Conservation (phyloP, 2,329 filamentous ascomycete species). For the Allantophomopsis cytisporea region DNA sequence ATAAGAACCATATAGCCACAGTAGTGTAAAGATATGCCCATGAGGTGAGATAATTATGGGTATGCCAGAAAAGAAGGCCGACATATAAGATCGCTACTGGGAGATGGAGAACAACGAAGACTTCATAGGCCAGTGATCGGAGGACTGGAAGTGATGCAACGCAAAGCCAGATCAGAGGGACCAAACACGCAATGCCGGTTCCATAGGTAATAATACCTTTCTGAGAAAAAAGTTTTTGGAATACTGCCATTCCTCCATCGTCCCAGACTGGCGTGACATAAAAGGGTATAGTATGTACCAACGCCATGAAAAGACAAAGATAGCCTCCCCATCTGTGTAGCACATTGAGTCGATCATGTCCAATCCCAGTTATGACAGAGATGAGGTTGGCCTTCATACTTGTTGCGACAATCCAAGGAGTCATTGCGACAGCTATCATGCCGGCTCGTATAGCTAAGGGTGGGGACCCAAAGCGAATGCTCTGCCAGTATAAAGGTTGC, state of each 20-base stretch:
- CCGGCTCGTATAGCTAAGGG: slow-evolving; percentile 77
- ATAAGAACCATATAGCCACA: slow-evolving; percentile 62
- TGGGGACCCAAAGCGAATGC: slow-evolving; percentile 76
- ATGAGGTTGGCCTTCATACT: slow-evolving; percentile 87
- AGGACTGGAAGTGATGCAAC: slow-evolving; percentile 72
- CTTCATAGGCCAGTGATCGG: slow-evolving; percentile 67
- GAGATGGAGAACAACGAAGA: slow-evolving; percentile 72
- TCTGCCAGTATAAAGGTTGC: slow-evolving; percentile 80
- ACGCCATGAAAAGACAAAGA: slow-evolving; percentile 66
- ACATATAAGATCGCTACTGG: slow-evolving; percentile 72
- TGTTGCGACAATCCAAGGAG: slow-evolving; percentile 83
- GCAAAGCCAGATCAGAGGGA: slow-evolving; percentile 72
- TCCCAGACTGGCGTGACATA: slow-evolving; percentile 83
- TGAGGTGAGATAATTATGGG: slow-evolving; percentile 78
- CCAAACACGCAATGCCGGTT: slow-evolving; percentile 69
- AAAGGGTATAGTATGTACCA: slow-evolving; percentile 80
- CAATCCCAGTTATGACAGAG: slow-evolving; percentile 74
- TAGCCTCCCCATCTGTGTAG: slow-evolving; percentile 89
- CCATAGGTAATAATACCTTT: slow-evolving; percentile 65
- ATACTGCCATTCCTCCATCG: slow-evolving; percentile 58
- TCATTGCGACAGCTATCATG: slow-evolving; percentile 84
- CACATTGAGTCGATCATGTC: slow-evolving; percentile 83
- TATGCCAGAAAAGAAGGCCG: slow-evolving; percentile 88
- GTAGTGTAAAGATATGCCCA: slow-evolving; percentile 84
- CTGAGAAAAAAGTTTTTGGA: slow-evolving; percentile 53